Evolutionary conservation across 2,329 filamentous ascomycete genomes (phyloP), one percentile per base, ranked within the genome.

Genomic region (Xylariaceae sp.): DNA sequence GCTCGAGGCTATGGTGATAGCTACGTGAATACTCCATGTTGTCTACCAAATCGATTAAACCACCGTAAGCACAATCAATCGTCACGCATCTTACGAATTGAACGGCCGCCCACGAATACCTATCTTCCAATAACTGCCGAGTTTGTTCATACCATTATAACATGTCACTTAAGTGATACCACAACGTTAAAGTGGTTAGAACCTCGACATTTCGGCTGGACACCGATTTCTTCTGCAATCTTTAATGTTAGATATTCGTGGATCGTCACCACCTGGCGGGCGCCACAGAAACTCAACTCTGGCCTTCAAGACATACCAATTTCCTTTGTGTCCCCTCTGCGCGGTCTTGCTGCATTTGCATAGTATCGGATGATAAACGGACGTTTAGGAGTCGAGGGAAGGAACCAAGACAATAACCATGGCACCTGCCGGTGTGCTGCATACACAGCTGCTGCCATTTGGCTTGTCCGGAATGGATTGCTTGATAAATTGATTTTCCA

Each of bases 331-430:
- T 28, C 19, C 39, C 34, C 28, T 37, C 24, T 31, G 17, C 33
- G 39, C 33, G 17, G 56, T 54, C 24, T 37, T 43, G 40, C 37
- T 39, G 56, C 44, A 56, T 48, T 58, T 58, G 58, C 59, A 60
- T 64, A 57, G 54, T 57, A 53, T 52, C 51, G 58, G 60, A 58
- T 44, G 51, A 60, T 58, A 60, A 52, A 52, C 26, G 60, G 62
- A 62, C 53, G 54, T 64, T 64, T 40, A 39, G 62, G 60, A 49
- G 60, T 55, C 50, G 50, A 55, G 31, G 43, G 62, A 50, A 36
- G 37, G 37, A 46, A 53, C 34, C 46, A 58, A 55, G 31, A 55
- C 26, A 41, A 49, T 17, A 58, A 55, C 11, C 24, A 46, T 54
- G 36, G 41, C 39, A n/a, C 16, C 28, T 17, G 21, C 28, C 47